Conservation (phyloP, 2,329 filamentous ascomycete species). For the Xylaria sp. region DNA sequence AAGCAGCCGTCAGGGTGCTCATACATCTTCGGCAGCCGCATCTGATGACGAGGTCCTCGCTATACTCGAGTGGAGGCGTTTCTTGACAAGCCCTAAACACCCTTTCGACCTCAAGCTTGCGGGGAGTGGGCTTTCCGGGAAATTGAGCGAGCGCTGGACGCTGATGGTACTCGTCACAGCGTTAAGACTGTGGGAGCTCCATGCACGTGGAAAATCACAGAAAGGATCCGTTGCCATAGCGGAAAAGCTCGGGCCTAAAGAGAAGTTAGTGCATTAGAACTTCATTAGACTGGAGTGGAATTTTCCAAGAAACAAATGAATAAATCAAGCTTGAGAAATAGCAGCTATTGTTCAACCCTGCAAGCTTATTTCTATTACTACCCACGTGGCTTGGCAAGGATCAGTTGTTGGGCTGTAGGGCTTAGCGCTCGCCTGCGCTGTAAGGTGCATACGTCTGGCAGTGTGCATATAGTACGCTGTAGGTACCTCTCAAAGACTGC, state of each 20-base stretch:
- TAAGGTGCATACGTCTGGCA: no score
- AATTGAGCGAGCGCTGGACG: conserved; percentile 26
- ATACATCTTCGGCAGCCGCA: background rate
- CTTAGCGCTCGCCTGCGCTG: no score
- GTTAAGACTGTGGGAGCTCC: conserved; percentile 30
- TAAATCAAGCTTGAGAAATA: background rate
- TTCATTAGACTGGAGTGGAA: background rate
- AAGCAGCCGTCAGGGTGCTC: background rate
- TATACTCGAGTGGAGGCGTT: conserved; percentile 25
- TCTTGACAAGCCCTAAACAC: conserved; percentile 25
- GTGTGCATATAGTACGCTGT: no score
- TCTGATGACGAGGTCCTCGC: conserved; percentile 17
- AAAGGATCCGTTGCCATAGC: conserved; percentile 9
- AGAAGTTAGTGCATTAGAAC: background rate
- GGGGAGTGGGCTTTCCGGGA: conserved; percentile 18
- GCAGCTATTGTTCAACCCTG: background rate
- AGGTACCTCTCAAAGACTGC: no score
- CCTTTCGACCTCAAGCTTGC: conserved; percentile 28
- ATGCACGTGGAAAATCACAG: conserved; percentile 15
- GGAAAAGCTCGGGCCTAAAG: background rate
- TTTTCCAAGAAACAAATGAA: background rate
- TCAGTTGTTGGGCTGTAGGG: no score
- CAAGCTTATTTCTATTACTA: no score
- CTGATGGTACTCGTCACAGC: conserved; percentile 29
- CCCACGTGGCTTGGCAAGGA: no score